These are phyloP conservation scores for Microsporum ferrugineum DNA, from an alignment of 2,329 filamentous ascomycete species.

Conservation along the genomic window DNA sequence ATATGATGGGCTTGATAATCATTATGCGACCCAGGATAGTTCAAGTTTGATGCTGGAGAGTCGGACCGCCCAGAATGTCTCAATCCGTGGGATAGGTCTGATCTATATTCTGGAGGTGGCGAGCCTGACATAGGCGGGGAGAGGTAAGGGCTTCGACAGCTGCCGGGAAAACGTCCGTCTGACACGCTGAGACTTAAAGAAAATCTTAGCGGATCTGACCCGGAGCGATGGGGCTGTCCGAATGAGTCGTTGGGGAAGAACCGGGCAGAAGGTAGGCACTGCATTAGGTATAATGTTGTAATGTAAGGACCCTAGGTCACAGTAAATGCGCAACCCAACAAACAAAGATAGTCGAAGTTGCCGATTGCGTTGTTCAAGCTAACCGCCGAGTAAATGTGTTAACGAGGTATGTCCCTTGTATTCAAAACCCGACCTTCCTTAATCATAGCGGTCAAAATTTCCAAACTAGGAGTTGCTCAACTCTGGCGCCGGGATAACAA, in stretches of 20 bases:
- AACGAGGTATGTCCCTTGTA: not conserved
- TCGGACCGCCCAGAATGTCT: conserved; percentile 20
- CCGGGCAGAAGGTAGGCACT: conserved; percentile 14
- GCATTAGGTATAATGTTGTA: conserved; percentile 12
- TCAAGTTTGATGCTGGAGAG: conserved; percentile 11
- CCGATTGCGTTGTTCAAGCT: not conserved
- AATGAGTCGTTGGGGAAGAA: conserved; percentile 13
- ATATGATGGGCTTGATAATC: conserved; percentile 1
- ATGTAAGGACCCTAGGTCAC: not conserved
- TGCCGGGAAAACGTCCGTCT: conserved; percentile 14
- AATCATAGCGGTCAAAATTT: not conserved
- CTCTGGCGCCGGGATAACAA: not conserved
- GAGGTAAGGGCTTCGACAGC: conserved; percentile 21
- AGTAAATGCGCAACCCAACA: not conserved
- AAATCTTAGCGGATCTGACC: conserved; percentile 19
- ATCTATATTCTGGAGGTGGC: conserved; percentile 20
- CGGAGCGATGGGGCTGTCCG: conserved; percentile 17
- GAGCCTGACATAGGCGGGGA: conserved; percentile 28
- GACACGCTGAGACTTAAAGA: conserved; percentile 19
- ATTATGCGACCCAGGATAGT: not conserved
- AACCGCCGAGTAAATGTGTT: not conserved
- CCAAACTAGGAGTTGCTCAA: not conserved
- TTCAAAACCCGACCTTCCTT: not conserved
- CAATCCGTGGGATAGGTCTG: conserved; percentile 18
- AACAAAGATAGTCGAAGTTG: not conserved